Percentiles rank a stretch among this genome's conserved stretches.
Evolutionary conservation across 2,329 filamentous ascomycete species (phyloP).

Genomic region (Domatiomyces globalis): DNA sequence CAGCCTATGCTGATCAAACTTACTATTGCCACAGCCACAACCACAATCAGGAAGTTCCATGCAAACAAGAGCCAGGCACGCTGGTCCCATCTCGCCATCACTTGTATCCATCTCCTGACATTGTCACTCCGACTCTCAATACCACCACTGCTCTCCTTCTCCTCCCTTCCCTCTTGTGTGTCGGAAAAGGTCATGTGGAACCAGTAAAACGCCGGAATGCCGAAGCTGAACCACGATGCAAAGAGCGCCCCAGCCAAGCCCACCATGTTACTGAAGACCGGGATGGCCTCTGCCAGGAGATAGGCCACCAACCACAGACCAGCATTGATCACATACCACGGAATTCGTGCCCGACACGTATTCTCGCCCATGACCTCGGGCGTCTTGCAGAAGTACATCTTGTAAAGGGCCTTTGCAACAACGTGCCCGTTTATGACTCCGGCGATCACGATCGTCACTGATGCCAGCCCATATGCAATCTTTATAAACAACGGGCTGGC

Average conservation of each 20-base stretch:
- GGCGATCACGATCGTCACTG: slow-evolving; percentile 57
- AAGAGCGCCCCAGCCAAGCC: slow-evolving; percentile 51
- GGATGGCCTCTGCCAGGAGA: slow-evolving; percentile 55
- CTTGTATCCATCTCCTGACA: slow-evolving; percentile 24
- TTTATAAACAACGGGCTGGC: slow-evolving; percentile 44
- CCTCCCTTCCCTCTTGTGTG: slow-evolving; percentile 58
- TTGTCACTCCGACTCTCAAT: slow-evolving; percentile 34
- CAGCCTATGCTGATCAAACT: not conserved
- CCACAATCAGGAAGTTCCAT: slow-evolving; percentile 10
- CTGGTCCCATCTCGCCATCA: slow-evolving; percentile 8
- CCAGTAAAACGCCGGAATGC: slow-evolving; percentile 24
- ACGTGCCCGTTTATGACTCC: slow-evolving; percentile 58
- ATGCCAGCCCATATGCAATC: slow-evolving; percentile 52
- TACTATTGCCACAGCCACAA: slow-evolving; percentile 10
- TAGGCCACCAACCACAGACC: slow-evolving; percentile 48
- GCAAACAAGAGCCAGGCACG: slow-evolving; percentile 4
- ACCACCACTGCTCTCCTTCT: slow-evolving; percentile 54
- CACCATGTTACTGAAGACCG: slow-evolving; percentile 53
- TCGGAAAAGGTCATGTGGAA: slow-evolving; percentile 20
- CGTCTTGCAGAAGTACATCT: slow-evolving; percentile 32
- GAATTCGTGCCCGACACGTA: slow-evolving; percentile 37
- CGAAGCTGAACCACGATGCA: slow-evolving; percentile 51
- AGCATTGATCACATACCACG: slow-evolving; percentile 46
- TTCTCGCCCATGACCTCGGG: slow-evolving; percentile 41
- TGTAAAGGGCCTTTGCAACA: slow-evolving; percentile 51